Percentiles rank a stretch among this genome's conserved stretches.
Evolutionary conservation across 441 rosid species (phyloP).

Genomic region (Viola pubescens): DNA sequence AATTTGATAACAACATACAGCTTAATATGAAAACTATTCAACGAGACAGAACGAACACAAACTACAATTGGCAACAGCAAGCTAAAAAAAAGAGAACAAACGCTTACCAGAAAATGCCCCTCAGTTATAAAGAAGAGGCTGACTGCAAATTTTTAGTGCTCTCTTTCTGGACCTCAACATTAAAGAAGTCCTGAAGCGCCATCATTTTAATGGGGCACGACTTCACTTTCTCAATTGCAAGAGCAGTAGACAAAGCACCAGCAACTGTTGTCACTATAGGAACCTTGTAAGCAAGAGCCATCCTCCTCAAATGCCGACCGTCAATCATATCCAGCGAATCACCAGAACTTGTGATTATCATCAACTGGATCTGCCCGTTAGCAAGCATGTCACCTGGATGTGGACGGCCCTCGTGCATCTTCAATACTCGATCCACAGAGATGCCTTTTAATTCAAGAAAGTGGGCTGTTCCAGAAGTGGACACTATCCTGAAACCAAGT

Average conservation of each 20-base stretch:
- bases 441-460: constrained; percentile 69
- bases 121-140: constrained; percentile 30
- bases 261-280: constrained; percentile 82
- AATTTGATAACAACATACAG: constrained; percentile 5
- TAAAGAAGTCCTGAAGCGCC: constrained; percentile 85
- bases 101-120: constrained; percentile 17
- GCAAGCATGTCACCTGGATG: constrained; percentile 95
- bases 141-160: constrained; percentile 34
- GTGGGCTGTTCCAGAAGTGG: constrained; percentile 91
- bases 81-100: background rate
- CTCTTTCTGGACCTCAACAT: constrained; percentile 22
- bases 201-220: constrained; percentile 50
- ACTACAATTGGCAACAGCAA: background rate
- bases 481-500: constrained; percentile 64
- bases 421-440: constrained; percentile 69
- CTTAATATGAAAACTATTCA: constrained; percentile 9
- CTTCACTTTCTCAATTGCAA: constrained; percentile 73
- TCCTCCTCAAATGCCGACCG: constrained; percentile 77
- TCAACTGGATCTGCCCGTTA: constrained; percentile 79
- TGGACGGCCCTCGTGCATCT: constrained; percentile 92
- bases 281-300: constrained; percentile 93
- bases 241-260: constrained; percentile 87
- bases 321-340: constrained; percentile 82
- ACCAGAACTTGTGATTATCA: constrained; percentile 89
- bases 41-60: background rate